A percentile compares a stretch with the other conserved stretches of the same genome.
phyloP scores from a whole-genome alignment of 2,329 filamentous ascomycete genomes.

The Didymella pomorum region DNA sequence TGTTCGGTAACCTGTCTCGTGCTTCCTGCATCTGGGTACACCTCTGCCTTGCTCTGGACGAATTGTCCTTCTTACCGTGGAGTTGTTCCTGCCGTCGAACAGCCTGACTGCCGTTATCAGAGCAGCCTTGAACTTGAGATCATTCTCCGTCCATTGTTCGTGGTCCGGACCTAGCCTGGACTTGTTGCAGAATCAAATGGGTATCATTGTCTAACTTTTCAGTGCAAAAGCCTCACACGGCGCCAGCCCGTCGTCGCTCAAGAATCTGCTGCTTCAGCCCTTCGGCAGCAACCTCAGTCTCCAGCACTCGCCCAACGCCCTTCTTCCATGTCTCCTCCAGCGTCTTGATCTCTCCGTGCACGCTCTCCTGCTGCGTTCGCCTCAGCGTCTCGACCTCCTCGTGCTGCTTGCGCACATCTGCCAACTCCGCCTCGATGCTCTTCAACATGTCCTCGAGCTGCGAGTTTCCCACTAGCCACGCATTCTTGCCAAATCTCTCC shows the following conservation, averaged over 20 bases:
- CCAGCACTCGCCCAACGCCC: conserved; percentile 79
- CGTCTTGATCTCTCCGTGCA: conserved; percentile 73
- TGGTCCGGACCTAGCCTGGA: no score
- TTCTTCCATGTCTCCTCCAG: conserved; percentile 81
- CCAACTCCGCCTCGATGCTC: conserved; percentile 77
- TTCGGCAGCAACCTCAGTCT: conserved; percentile 87
- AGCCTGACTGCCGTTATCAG: no score
- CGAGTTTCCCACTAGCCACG: conserved; percentile 87
- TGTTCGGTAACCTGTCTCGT: no score
- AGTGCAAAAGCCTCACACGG: conserved; percentile 25
- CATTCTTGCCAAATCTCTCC: conserved; percentile 83
- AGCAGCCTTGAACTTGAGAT: no score
- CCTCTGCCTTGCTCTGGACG: no score
- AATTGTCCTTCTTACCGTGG: no score
- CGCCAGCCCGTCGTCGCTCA: conserved; percentile 46
- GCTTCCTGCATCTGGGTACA: no score
- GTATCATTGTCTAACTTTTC: conserved; percentile 6
- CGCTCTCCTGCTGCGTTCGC: conserved; percentile 73
- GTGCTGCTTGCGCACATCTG: conserved; percentile 70
- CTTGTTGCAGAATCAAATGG: neutral
- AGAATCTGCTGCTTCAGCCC: conserved; percentile 59
- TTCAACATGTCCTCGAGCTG: conserved; percentile 77
- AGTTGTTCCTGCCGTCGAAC: no score
- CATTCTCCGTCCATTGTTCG: no score
- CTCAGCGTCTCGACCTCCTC: conserved; percentile 77